These are phyloP conservation scores for Hypoxylon rickii DNA, from an alignment of 495 filamentous ascomycete genomes.

Conservation along the genomic window DNA sequence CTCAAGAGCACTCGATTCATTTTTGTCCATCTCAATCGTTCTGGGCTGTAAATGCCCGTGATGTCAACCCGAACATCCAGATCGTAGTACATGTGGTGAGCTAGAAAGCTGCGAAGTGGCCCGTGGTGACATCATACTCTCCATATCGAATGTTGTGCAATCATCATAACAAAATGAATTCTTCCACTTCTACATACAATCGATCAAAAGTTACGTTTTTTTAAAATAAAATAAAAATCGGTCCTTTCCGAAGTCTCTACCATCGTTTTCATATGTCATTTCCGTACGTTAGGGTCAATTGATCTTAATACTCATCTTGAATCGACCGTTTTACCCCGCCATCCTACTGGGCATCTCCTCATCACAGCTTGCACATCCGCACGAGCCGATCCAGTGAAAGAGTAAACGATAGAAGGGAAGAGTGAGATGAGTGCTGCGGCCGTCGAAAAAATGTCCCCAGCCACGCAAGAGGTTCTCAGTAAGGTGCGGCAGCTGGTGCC, in stretches of 20 bases:
- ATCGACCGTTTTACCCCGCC: too few relatives aligned
- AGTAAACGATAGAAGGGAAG: neutral
- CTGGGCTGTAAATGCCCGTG: neutral
- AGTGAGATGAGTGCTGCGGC: conserved; percentile 31
- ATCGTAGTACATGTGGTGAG: too few relatives aligned
- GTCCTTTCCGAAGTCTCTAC: too few relatives aligned
- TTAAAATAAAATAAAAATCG: too few relatives aligned
- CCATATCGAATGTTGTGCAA: conserved; percentile 16
- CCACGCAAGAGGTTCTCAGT: conserved; percentile 67
- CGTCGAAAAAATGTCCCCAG: conserved; percentile 45
- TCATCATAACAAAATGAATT: conserved; percentile 11
- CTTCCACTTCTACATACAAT: conserved; percentile 6
- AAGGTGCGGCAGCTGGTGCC: conserved; percentile 91
- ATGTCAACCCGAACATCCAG: too few relatives aligned
- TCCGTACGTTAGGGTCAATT: too few relatives aligned
- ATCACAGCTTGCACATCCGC: too few relatives aligned
- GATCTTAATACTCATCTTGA: too few relatives aligned
- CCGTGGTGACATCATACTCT: conserved; percentile 33
- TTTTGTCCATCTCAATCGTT: conserved; percentile 17
- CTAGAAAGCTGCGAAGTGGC: conserved; percentile 9
- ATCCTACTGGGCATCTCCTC: too few relatives aligned
- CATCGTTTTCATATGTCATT: too few relatives aligned
- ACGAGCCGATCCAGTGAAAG: too few relatives aligned
- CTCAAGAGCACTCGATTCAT: conserved; percentile 54
- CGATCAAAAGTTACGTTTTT: neutral